phyloP scores from a whole-genome alignment of 148 eudicot species.

The Chenopodium berlandieri region DNA sequence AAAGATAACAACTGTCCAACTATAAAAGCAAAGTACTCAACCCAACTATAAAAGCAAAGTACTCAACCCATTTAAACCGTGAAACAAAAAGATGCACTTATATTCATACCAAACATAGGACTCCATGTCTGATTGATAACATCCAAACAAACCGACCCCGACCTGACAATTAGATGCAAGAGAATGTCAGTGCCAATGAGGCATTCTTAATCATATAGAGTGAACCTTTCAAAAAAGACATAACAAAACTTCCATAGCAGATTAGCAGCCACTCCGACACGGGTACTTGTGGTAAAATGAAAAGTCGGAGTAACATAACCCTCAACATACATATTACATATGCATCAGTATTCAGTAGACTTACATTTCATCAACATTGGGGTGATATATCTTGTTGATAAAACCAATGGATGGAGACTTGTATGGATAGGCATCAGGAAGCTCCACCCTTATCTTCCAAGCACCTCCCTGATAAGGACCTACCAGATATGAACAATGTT shows the following conservation, averaged over 20 bases:
- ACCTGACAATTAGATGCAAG: slow-evolving; percentile 45
- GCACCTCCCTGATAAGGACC: slow-evolving; percentile 81
- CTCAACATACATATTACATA: neutral
- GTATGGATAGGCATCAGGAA: slow-evolving; percentile 81
- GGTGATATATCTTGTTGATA: slow-evolving; percentile 74
- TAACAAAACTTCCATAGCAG: neutral
- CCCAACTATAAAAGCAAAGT: neutral
- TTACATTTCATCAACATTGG: slow-evolving; percentile 82
- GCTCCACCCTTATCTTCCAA: slow-evolving; percentile 75
- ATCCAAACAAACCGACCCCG: slow-evolving; percentile 84
- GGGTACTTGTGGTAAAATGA: too few species aligned
- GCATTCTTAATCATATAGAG: neutral
- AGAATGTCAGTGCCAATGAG: slow-evolving; percentile 7
- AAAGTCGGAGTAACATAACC: too few species aligned
- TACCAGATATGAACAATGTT: slow-evolving; percentile 30
- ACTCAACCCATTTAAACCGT: neutral
- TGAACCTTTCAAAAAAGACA: neutral
- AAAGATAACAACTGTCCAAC: slow-evolving; percentile 8
- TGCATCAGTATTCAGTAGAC: slow-evolving; percentile 18
- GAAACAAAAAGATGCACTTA: neutral
- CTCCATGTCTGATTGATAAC: slow-evolving; percentile 93
- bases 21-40: slow-evolving; percentile 3
- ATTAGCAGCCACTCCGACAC: neutral
- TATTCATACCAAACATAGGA: slow-evolving; percentile 77
- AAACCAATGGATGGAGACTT: slow-evolving; percentile 81